A percentile compares a stretch with the other conserved stretches of the same genome.
phyloP scores from a whole-genome alignment of 257 asterid genomes.

The Solanum peruvianum region DNA sequence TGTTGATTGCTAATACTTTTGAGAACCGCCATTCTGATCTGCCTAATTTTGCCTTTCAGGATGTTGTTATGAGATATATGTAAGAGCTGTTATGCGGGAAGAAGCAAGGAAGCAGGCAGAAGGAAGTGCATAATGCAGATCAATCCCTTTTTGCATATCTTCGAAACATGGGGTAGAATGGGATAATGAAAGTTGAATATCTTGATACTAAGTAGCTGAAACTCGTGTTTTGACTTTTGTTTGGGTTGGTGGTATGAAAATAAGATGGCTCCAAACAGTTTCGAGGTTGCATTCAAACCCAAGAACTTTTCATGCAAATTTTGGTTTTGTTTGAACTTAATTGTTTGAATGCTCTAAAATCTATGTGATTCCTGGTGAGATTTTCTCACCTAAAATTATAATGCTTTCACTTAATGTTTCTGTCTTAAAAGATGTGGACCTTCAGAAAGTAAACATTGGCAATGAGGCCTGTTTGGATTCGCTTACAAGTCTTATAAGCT shows the following conservation, averaged over 20 bases:
- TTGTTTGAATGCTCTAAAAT: not conserved
- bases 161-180: not conserved
- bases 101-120: conserved; percentile 28
- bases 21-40: not conserved
- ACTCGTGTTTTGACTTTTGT: not conserved
- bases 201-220: not conserved
- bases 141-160: not conserved
- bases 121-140: conserved; percentile 9
- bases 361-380: not conserved
- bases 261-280: not conserved
- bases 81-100: conserved; percentile 32
- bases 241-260: not conserved
- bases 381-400: not conserved
- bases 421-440: not conserved
- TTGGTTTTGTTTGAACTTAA: not conserved
- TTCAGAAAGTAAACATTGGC: not conserved
- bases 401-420: not conserved
- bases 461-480: not conserved
- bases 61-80: conserved; percentile 55
- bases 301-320: not conserved
- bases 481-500: too few relatives aligned
- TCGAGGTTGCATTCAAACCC: not conserved
- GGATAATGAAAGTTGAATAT: not conserved
- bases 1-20: not conserved
- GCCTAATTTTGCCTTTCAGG: conserved; percentile 19